Evolutionary conservation across 495 filamentous ascomycete genomes (phyloP).

Genomic region (Rhypophila decipiens): DNA sequence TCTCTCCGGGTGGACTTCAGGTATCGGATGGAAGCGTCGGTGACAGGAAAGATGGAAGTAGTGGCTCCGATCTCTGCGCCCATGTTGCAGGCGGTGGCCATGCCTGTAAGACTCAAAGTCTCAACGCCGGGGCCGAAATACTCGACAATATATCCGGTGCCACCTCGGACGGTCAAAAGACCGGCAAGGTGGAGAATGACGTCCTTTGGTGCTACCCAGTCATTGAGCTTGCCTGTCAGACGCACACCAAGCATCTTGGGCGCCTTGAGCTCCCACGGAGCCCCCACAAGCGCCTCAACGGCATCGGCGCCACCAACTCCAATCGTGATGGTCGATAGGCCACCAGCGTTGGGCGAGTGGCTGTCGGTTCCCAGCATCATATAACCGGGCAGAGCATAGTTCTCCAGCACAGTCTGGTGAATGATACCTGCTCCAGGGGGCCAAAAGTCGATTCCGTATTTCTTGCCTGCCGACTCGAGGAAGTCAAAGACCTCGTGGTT

Average conservation of each 20-base stretch:
- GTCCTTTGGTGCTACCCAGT: slow-evolving; percentile 93
- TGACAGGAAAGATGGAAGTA: slow-evolving; percentile 76
- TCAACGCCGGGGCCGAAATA: slow-evolving; percentile 84
- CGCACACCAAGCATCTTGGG: slow-evolving; percentile 83
- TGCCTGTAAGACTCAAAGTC: slow-evolving; percentile 83
- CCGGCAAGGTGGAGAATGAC: slow-evolving; percentile 88
- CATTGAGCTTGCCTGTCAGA: slow-evolving; percentile 74
- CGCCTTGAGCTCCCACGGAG: slow-evolving; percentile 95
- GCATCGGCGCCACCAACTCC: slow-evolving; percentile 97
- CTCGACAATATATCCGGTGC: slow-evolving; percentile 91
- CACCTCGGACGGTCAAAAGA: slow-evolving; percentile 85
- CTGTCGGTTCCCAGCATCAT: slow-evolving; percentile 99
- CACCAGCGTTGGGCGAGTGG: slow-evolving; percentile 94
- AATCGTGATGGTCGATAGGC: slow-evolving; percentile 89
- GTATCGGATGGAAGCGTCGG: slow-evolving; percentile 53
- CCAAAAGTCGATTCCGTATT: slow-evolving; percentile 99
- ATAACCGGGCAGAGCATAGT: slow-evolving; percentile 91
- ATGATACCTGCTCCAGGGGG: slow-evolving; percentile 98
- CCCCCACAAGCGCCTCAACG: slow-evolving; percentile 92
- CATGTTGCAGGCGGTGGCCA: slow-evolving; percentile 91
- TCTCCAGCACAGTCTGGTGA: slow-evolving; percentile 96
- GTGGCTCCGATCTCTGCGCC: slow-evolving; percentile 89
- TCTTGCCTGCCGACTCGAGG: slow-evolving; percentile 86
- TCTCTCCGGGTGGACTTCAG: slow-evolving; percentile 75
- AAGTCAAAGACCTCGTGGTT: slow-evolving; percentile 99